Conservation (phyloP, 805 yeast species). For the Yarrowia deformans region DNA sequence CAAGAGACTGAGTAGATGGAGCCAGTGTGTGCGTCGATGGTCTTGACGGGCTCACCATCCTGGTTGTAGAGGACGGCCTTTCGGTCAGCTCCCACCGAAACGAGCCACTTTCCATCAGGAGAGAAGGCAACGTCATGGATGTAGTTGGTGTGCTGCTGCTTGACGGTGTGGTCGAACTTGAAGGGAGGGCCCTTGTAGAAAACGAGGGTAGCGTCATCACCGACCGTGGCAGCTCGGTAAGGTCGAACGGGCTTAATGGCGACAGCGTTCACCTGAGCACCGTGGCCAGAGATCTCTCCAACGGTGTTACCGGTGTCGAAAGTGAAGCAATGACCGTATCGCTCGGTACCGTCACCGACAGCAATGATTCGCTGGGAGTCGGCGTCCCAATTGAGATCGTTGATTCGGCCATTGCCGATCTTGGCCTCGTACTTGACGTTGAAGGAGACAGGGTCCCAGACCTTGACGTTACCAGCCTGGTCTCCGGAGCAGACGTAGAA, state of each 20-base stretch:
- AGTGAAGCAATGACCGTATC: constrained; percentile 90
- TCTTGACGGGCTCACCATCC: constrained; percentile 72
- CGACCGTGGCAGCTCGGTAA: constrained; percentile 88
- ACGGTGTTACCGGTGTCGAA: constrained; percentile 96
- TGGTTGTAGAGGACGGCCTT: constrained; percentile 77
- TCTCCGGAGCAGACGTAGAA: constrained; percentile 92
- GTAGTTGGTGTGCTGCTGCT: constrained; percentile 79
- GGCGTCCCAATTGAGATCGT: constrained; percentile 89
- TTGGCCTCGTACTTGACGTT: constrained; percentile 80
- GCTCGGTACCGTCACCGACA: constrained; percentile 92
- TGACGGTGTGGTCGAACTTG: constrained; percentile 74
- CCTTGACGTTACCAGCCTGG: constrained; percentile 82
- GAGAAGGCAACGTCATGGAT: constrained; percentile 83
- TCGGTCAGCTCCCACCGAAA: constrained; percentile 87
- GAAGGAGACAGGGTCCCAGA: constrained; percentile 77
- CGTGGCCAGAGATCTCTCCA: constrained; percentile 95
- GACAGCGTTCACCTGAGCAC: constrained; percentile 82
- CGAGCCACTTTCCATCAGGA: constrained; percentile 76
- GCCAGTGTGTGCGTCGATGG: constrained; percentile 64
- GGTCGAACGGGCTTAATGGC: constrained; percentile 87
- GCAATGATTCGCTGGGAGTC: constrained; percentile 87
- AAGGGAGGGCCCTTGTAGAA: constrained; percentile 94
- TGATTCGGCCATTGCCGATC: constrained; percentile 80
- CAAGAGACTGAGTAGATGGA: constrained; percentile 83
- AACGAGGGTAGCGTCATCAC: constrained; percentile 86